These are phyloP conservation scores for Chamaenerion angustifolium DNA, from an alignment of 345 rosid genomes.

Conservation along the genomic window DNA sequence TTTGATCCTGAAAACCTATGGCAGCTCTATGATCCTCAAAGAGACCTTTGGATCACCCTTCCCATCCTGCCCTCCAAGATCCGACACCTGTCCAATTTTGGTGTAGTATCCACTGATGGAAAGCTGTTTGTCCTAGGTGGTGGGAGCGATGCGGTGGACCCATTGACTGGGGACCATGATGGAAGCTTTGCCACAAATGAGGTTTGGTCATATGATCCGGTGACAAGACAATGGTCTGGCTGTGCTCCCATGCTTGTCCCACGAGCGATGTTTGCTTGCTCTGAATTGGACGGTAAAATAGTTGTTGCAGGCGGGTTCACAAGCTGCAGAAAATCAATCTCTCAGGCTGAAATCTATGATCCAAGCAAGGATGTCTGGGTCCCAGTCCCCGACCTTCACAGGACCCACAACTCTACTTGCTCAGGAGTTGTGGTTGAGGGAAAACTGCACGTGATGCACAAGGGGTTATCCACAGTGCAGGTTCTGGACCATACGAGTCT, in stretches of 20 bases:
- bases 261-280: constrained; percentile 94
- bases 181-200: constrained; percentile 88
- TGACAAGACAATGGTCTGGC: constrained; percentile 52
- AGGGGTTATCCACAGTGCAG: constrained; percentile 79
- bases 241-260: constrained; percentile 79
- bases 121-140: constrained; percentile 87
- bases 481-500: constrained; percentile 45
- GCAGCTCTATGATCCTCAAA: constrained; percentile 82
- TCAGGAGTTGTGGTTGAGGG: constrained; percentile 60
- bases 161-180: constrained; percentile 79
- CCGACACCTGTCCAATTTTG: constrained; percentile 81
- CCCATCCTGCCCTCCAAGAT: constrained; percentile 80
- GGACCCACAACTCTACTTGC: constrained; percentile 85
- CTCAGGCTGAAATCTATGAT: constrained; percentile 89
- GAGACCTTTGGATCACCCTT: constrained; percentile 77
- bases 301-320: constrained; percentile 93
- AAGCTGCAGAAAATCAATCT: constrained; percentile 72
- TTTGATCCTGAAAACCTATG: constrained; percentile 88
- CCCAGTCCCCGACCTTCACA: constrained; percentile 69
- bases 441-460: constrained; percentile 72
- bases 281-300: constrained; percentile 69
- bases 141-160: constrained; percentile 91
- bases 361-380: constrained; percentile 68
- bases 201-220: constrained; percentile 87
- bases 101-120: constrained; percentile 50